Evolutionary conservation across 2,329 filamentous ascomycete genomes (phyloP).

Genomic region (Paraphaeosphaeria sporulosa): DNA sequence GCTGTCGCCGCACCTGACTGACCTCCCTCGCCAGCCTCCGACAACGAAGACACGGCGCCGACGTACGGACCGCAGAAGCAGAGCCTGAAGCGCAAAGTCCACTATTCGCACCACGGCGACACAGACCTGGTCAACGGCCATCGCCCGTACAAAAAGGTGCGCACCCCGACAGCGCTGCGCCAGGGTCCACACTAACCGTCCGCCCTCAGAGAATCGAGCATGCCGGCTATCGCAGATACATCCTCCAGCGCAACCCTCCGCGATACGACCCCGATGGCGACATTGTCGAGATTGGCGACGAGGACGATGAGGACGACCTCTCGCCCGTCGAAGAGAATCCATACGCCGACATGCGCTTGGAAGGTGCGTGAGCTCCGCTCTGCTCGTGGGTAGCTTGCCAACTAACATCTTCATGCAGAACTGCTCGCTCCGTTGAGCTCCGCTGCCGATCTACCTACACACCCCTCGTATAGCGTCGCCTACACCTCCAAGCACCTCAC

Average conservation of each 20-base stretch:
- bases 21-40: slow-evolving; percentile 66
- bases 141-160: slow-evolving; percentile 74
- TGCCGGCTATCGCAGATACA: slow-evolving; percentile 74
- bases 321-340: slow-evolving; percentile 74
- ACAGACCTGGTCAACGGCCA: slow-evolving; percentile 67
- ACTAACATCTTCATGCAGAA: slow-evolving; percentile 57
- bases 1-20: slow-evolving; percentile 19
- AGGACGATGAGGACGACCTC: slow-evolving; percentile 68
- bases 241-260: slow-evolving; percentile 76
- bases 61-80: slow-evolving; percentile 77
- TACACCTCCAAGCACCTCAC: slow-evolving; percentile 78
- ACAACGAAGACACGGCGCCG: slow-evolving; percentile 77
- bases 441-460: slow-evolving; percentile 75
- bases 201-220: slow-evolving; percentile 71
- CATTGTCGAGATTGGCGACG: slow-evolving; percentile 75
- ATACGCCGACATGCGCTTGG: slow-evolving; percentile 74
- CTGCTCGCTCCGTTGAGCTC: slow-evolving; percentile 78
- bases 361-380: slow-evolving; percentile 61
- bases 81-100: slow-evolving; percentile 78
- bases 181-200: slow-evolving; percentile 22
- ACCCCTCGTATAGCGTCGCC: slow-evolving; percentile 76
- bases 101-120: slow-evolving; percentile 74
- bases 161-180: slow-evolving; percentile 28
- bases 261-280: slow-evolving; percentile 81
- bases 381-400: slow-evolving; percentile 9